Evolutionary conservation across 2,329 filamentous ascomycete genomes (phyloP).

Genomic region (Tolypocladium pustulatum): DNA sequence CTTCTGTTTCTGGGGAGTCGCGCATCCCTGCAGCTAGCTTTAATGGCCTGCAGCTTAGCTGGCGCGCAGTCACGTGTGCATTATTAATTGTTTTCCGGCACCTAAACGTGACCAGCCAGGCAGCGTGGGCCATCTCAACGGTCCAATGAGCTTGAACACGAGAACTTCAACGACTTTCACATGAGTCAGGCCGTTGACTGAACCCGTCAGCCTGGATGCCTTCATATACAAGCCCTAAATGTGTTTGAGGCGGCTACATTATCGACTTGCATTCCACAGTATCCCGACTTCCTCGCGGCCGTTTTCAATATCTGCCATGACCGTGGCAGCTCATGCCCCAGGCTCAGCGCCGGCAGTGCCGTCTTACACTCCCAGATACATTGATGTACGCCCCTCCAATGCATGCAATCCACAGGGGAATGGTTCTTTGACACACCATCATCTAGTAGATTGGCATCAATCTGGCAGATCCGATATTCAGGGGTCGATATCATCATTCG

Average conservation of each 20-base stretch:
- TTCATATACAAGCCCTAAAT: background rate
- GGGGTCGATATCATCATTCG: constrained; percentile 73
- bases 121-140: background rate
- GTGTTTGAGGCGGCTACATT: background rate
- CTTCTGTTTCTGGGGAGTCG: background rate
- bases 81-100: constrained; percentile 3
- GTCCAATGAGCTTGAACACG: background rate
- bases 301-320: constrained; percentile 1
- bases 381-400: constrained; percentile 41
- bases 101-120: background rate
- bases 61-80: constrained; percentile 12
- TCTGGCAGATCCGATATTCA: constrained; percentile 83
- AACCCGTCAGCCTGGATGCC: background rate
- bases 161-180: background rate
- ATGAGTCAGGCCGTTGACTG: background rate
- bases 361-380: constrained; percentile 38
- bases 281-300: background rate
- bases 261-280: background rate
- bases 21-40: background rate
- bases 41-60: background rate
- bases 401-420: background rate
- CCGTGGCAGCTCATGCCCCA: constrained; percentile 16
- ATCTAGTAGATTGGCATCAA: constrained; percentile 75
- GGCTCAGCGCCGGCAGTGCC: constrained; percentile 7
- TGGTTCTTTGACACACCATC: constrained; percentile 1